These are phyloP conservation scores for Magnusiomyces tetraspermus DNA, from an alignment of 1,139 yeast genomes.

Conservation along the genomic window DNA sequence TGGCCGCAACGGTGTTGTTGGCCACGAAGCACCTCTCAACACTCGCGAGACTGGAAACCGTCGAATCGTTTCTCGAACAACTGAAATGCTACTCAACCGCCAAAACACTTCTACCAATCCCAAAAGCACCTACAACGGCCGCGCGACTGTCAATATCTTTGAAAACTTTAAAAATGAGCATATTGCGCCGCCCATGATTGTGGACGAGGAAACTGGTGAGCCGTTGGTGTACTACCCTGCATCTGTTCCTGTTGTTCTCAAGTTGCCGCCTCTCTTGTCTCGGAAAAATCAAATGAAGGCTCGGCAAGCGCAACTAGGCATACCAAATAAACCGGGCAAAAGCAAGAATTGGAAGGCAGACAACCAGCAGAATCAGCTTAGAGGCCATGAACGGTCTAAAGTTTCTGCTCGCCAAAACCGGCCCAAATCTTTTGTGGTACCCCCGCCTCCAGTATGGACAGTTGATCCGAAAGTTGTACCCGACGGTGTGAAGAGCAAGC, in stretches of 20 bases:
- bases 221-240: conserved; percentile 27
- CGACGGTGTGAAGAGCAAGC: background rate
- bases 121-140: too few species aligned
- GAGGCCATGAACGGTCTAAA: too few species aligned
- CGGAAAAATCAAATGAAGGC: conserved; percentile 14
- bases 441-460: conserved; percentile 15
- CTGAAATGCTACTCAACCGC: conserved; percentile 1
- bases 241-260: conserved; percentile 27
- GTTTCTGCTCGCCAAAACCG: conserved; percentile 1
- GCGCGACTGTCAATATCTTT: background rate
- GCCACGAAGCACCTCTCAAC: background rate
- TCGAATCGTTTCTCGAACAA: background rate
- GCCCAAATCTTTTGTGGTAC: conserved; percentile 7
- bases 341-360: conserved; percentile 8
- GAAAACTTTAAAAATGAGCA: conserved; percentile 5
- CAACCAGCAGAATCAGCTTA: conserved; percentile 4
- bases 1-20: background rate
- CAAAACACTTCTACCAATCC: background rate
- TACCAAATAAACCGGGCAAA: too few species aligned
- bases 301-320: too few species aligned
- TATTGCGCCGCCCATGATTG: conserved; percentile 3
- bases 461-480: conserved; percentile 8
- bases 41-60: background rate
- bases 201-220: conserved; percentile 7
- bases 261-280: conserved; percentile 22